A percentile compares a stretch with the other conserved stretches of the same genome.
Evolutionary conservation across 1,284 basidiomycete species (phyloP).

Genomic region (Jaminaea rosea): DNA sequence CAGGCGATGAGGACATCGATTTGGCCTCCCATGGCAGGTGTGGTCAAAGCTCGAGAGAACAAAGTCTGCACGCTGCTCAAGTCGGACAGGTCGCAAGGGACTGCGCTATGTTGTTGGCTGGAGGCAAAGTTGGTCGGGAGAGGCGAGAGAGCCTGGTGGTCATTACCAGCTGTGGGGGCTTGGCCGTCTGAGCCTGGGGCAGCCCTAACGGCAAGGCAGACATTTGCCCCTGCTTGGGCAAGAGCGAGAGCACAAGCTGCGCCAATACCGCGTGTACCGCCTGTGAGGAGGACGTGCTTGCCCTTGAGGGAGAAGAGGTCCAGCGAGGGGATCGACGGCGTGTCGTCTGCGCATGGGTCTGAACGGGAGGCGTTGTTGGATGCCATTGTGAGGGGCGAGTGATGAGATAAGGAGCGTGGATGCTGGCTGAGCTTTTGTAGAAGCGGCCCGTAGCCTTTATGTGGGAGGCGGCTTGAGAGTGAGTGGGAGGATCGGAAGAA

Average conservation of each 20-base stretch:
- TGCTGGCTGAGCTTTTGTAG: too few species aligned
- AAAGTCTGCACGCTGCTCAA: constrained; percentile 59
- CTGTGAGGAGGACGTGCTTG: constrained; percentile 25
- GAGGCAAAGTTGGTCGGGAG: constrained; percentile 48
- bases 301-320: constrained; percentile 24
- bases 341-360: too few species aligned
- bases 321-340: too few species aligned
- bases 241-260: constrained; percentile 50
- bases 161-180: background rate
- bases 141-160: constrained; percentile 11
- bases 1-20: constrained; percentile 88
- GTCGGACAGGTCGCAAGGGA: constrained; percentile 68
- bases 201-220: constrained; percentile 61
- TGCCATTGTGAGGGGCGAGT: too few species aligned
- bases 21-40: constrained; percentile 34
- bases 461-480: too few species aligned
- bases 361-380: too few species aligned
- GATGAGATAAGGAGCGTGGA: too few species aligned
- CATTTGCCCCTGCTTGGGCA: constrained; percentile 60
- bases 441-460: too few species aligned
- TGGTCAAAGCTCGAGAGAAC: constrained; percentile 56
- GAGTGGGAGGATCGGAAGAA: too few species aligned
- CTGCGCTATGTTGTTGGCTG: constrained; percentile 51
- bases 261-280: constrained; percentile 30
- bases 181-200: constrained; percentile 11